A percentile compares a stretch with the other conserved stretches of the same genome.
Evolutionary conservation across 768 basidiomycete genomes (phyloP).

Genomic region (Coprinopsis cinerea): DNA sequence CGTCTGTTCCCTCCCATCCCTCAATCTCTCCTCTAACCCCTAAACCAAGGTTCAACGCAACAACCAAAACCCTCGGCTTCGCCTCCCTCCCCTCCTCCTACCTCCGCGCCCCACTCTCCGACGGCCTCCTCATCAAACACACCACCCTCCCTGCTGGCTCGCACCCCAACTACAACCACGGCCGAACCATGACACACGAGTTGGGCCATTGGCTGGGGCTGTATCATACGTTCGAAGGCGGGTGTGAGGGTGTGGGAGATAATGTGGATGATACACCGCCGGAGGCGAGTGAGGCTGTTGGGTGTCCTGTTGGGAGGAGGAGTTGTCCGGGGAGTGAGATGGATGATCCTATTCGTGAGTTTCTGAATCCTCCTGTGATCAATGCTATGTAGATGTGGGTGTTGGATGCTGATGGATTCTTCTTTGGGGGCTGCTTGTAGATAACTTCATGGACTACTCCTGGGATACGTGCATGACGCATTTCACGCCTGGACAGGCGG

Average conservation of each 20-base stretch:
- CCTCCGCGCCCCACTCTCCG: constrained; percentile 28
- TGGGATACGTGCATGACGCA: constrained; percentile 39
- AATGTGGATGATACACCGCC: constrained; percentile 37
- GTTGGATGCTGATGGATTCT: neutral
- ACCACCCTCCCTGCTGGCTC: constrained; percentile 35
- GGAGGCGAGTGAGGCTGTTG: constrained; percentile 28
- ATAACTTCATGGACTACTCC: constrained; percentile 46
- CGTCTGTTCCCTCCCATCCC: neutral
- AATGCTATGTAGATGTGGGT: neutral
- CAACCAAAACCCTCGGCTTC: constrained; percentile 35
- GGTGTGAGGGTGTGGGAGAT: constrained; percentile 31
- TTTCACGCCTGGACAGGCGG: constrained; percentile 39
- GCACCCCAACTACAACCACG: constrained; percentile 35
- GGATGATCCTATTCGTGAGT: constrained; percentile 36
- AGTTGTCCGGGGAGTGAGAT: constrained; percentile 25
- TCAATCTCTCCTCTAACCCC: constrained; percentile 10
- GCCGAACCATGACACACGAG: constrained; percentile 43
- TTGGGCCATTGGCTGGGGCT: constrained; percentile 46
- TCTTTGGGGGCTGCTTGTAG: constrained; percentile 9
- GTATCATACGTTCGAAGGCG: constrained; percentile 42
- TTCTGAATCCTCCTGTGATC: neutral
- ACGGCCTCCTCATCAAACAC: constrained; percentile 39
- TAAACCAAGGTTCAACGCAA: constrained; percentile 16
- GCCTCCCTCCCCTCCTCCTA: constrained; percentile 42
- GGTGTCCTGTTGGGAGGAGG: constrained; percentile 29